phyloP scores from a whole-genome alignment of 2,329 filamentous ascomycete species.

The Botryosphaeria agaves region DNA sequence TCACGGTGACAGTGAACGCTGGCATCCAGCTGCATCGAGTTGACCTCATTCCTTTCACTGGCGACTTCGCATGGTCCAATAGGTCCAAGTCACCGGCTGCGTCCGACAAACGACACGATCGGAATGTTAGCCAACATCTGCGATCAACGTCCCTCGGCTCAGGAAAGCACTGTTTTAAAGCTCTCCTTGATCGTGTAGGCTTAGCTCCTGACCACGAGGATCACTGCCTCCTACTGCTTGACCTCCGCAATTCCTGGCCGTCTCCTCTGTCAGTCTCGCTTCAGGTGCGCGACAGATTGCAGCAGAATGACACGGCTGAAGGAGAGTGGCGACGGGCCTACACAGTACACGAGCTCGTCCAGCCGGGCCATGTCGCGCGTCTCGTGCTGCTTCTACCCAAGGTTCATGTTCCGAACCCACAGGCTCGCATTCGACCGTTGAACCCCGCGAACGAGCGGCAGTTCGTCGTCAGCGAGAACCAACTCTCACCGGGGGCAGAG shows the following conservation, averaged over 20 bases:
- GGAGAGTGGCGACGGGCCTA: conserved; percentile 11
- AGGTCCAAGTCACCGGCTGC: background rate
- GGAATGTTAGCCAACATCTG: too few species aligned
- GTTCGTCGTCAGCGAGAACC: conserved; percentile 72
- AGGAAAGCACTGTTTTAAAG: conserved; percentile 24
- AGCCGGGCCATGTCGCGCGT: conserved; percentile 48
- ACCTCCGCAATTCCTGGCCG: conserved; percentile 82
- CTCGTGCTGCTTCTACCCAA: conserved; percentile 60
- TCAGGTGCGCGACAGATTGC: conserved; percentile 15
- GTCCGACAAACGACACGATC: background rate
- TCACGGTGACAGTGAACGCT: conserved; percentile 82
- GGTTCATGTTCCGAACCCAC: conserved; percentile 58
- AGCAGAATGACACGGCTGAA: conserved; percentile 2
- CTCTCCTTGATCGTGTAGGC: conserved; percentile 24
- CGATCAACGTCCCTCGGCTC: conserved; percentile 1
- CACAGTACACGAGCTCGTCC: conserved; percentile 27
- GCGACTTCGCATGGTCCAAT: conserved; percentile 47
- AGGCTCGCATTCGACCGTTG: conserved; percentile 61
- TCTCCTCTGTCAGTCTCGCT: conserved; percentile 55
- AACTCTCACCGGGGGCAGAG: conserved; percentile 64
- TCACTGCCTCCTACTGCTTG: conserved; percentile 64
- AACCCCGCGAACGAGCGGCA: conserved; percentile 76
- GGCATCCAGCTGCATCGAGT: conserved; percentile 69
- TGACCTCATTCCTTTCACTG: conserved; percentile 59
- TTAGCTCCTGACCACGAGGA: conserved; percentile 31